Evolutionary conservation across 257 asterid species (phyloP).

Genomic region (Plantago major): DNA sequence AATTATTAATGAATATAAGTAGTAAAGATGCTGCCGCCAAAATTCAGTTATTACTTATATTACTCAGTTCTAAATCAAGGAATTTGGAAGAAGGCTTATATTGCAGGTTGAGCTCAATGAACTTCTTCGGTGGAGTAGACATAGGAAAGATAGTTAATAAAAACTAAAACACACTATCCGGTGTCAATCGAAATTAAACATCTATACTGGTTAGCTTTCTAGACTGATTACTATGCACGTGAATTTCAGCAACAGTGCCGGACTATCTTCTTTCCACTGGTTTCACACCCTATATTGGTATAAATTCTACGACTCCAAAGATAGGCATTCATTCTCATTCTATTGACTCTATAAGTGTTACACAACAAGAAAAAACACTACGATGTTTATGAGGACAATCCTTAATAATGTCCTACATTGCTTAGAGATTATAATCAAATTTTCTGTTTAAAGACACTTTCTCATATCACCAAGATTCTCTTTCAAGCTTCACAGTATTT

Average conservation of each 20-base stretch:
- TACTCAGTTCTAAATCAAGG: neutral
- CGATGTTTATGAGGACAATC: conserved; percentile 1
- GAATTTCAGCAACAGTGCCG: conserved; percentile 1
- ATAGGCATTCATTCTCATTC: conserved; percentile 5
- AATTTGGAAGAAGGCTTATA: neutral
- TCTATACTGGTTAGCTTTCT: neutral
- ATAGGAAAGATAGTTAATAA: neutral
- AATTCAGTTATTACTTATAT: neutral
- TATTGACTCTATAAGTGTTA: conserved; percentile 2
- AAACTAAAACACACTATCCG: neutral
- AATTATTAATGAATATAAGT: neutral
- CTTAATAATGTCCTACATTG: neutral
- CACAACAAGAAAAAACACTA: neutral
- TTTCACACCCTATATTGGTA: neutral
- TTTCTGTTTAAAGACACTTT: neutral
- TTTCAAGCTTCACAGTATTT: neutral
- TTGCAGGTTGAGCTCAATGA: neutral
- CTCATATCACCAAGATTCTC: too few relatives aligned
- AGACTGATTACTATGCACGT: neutral
- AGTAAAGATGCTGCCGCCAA: neutral
- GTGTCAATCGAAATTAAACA: neutral
- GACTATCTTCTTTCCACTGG: conserved; percentile 3
- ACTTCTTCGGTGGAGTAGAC: neutral
- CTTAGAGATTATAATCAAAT: conserved; percentile 9
- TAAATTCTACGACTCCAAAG: neutral